Evolutionary conservation across 257 asterid species (phyloP), one percentile per base, ranked within the genome.

Genomic region (Gardenia jasminoides): DNA sequence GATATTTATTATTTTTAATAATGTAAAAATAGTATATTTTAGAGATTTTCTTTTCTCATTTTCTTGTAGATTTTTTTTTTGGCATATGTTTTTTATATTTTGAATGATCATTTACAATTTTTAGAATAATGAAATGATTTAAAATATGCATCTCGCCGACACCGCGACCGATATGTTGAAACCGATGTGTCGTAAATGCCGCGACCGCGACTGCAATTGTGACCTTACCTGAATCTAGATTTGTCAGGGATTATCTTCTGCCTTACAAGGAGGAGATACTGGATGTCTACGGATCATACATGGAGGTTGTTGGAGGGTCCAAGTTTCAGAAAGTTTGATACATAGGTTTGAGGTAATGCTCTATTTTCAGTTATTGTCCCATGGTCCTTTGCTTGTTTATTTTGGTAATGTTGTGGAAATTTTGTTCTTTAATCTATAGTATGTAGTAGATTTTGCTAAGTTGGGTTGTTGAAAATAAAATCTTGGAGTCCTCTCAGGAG

Each of bases 261-360:
- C 81, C 81, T 6, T 67, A 74, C 66, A 84, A 67, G 83, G 67
- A 84, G 47, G 47, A 54, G 44, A 36, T 81, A 22, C 82, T 82
- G 24, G 69, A 74, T 62, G n/a, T 74, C 0, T 67, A 78, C 59
- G 74, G 67, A 33, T 22, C 48, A 0, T 81, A 81, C 56, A n/a
- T 70, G 11, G 28, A 64, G 12, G 11, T 6, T 20, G 36, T 58
- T 65, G 41, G 50, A 74, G 41, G 67, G 10, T 4, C 19, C 15
- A 7, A 36, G 7, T 24, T 67, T 36, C 13, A 19, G 48, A 6
- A 26, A 30, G 9, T 31, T 6, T 30, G 22, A 66, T 33, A 0
- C 33, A 3, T 1, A 36, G 41, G 44, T 9, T 30, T 66, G 44
- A 66, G 70, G 70, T 66, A 66, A 31, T 31, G 24, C 22, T 17